Evolutionary conservation across 441 rosid genomes (phyloP), one percentile per base, ranked within the genome.

Genomic region (Adansonia rubrostipa): DNA sequence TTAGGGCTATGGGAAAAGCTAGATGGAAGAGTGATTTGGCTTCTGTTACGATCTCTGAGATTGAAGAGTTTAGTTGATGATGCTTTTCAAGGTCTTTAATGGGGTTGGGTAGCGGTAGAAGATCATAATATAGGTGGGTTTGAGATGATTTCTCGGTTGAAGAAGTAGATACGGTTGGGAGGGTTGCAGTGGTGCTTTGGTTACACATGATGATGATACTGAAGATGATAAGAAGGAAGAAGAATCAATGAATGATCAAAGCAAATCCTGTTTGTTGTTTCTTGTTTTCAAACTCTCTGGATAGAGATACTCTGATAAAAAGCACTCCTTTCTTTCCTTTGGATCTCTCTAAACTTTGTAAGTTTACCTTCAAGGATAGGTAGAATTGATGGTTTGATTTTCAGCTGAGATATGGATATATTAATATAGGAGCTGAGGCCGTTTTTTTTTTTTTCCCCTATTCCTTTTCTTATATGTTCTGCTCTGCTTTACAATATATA

Each of bases 1-100:
- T 85, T 70, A 94, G 82, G 65, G 88, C 93, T 17, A 92, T 96
- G 15, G 99, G 99, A 60, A 91, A 85, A 44, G 97, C 94, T 11
- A 96, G 89, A 50, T 71, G 79, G 80, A 94, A 90, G 36, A 94
- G 91, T 33, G 97, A 83, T 76, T 88, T 92, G 8, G 92, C 75
- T 75, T 96, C 99, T 0, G 87, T 53, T 13, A 86, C 56, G 28
- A 90, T 77, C 22, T 85, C 94, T 2, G 90, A 42, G 28, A 81
- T 0, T 7, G 80, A 76, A 61, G 84, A 85, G 72, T 65, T 4
- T 33, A 33, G 36, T 5, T 36, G 42, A 4, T 36, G 42, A 36
- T 36, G 64, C 47, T 84, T 78, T 67, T 85, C 82, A 0, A 78
- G 74, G 79, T 74, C 63, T 77, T 88, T 85, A 9, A 80, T 62